phyloP scores from a whole-genome alignment of 768 basidiomycete genomes.

The Hydnomerulius pinastri region DNA sequence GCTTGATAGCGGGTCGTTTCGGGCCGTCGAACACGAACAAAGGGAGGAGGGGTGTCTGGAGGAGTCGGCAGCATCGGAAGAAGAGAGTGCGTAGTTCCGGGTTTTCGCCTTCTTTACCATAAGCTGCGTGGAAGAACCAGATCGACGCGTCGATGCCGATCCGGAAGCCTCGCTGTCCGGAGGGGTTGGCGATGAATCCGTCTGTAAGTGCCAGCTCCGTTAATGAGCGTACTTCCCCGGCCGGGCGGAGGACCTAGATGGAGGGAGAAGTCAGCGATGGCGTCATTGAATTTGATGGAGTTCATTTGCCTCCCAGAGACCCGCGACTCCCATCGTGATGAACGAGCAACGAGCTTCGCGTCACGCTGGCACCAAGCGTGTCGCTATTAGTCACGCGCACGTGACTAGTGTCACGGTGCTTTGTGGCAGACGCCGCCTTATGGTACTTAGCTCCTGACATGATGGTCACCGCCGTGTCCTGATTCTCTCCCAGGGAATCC shows the following conservation, averaged over 20 bases:
- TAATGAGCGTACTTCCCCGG: conserved; percentile 69
- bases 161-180: conserved; percentile 69
- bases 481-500: too few relatives aligned
- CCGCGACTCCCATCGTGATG: too few relatives aligned
- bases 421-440: too few relatives aligned
- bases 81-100: conserved; percentile 83
- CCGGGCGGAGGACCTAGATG: conserved; percentile 65
- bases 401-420: too few relatives aligned
- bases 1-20: conserved; percentile 77
- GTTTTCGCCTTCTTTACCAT: conserved; percentile 80
- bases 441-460: too few relatives aligned
- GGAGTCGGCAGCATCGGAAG: conserved; percentile 81
- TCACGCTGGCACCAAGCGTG: too few relatives aligned
- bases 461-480: too few relatives aligned
- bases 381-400: too few relatives aligned
- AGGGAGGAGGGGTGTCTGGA: conserved; percentile 78
- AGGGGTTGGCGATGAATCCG: conserved; percentile 69
- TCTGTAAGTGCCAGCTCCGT: conserved; percentile 75
- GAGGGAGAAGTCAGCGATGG: conserved; percentile 4
- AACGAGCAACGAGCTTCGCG: too few relatives aligned
- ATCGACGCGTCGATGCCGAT: conserved; percentile 86
- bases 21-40: conserved; percentile 94
- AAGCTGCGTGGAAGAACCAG: conserved; percentile 76
- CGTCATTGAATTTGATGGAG: too few relatives aligned
- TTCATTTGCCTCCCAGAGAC: too few relatives aligned